Percentiles rank a stretch among this genome's conserved stretches.
Conservation (phyloP, 495 filamentous ascomycete species). For the Lophiotrema nucula region DNA sequence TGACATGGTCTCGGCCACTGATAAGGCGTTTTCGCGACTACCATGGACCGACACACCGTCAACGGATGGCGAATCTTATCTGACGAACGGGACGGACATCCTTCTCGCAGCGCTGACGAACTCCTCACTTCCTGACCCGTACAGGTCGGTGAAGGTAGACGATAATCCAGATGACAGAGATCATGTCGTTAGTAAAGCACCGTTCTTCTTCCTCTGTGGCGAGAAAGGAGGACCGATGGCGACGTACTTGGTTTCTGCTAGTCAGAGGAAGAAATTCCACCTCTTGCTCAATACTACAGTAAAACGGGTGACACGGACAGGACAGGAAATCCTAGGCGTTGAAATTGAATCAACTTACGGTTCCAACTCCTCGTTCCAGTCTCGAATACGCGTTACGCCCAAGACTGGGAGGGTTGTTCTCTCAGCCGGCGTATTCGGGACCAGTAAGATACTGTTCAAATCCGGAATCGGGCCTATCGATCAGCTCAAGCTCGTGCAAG, state of each 20-base stretch:
- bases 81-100: neutral
- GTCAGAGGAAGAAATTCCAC: neutral
- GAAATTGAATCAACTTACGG: neutral
- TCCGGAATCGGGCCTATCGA: constrained; percentile 1
- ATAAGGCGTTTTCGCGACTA: neutral
- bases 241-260: neutral
- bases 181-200: constrained; percentile 38
- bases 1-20: neutral
- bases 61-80: neutral
- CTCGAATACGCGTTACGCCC: neutral
- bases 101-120: neutral
- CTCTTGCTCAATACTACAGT: constrained; percentile 2
- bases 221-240: neutral
- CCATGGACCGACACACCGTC: constrained; percentile 3
- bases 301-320: neutral
- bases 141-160: neutral
- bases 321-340: neutral
- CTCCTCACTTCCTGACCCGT: neutral
- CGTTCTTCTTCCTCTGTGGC: neutral
- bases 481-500: neutral
- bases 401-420: constrained; percentile 5
- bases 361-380: neutral
- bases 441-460: constrained; percentile 4
- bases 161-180: neutral
- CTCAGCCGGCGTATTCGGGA: constrained; percentile 8